phyloP scores from a whole-genome alignment of 192 early-diverging fungal species.

The Coemansia sp. region DNA sequence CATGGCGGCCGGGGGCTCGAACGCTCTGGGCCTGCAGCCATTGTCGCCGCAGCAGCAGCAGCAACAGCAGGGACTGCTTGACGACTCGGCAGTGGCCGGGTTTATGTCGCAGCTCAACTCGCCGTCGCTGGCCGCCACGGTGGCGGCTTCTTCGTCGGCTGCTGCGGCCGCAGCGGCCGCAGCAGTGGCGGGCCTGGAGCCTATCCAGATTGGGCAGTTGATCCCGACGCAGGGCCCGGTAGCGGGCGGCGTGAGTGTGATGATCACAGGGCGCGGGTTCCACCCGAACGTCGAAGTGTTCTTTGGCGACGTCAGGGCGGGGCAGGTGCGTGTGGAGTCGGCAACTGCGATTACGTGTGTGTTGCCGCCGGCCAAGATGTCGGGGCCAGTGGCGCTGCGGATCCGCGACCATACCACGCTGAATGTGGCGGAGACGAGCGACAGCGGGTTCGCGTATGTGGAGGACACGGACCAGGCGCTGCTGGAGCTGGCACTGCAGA shows the following conservation, averaged over 20 bases:
- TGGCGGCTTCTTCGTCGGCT: too few species aligned
- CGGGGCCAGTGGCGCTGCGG: conserved; percentile 59
- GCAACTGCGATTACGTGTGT: conserved; percentile 74
- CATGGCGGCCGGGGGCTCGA: not conserved
- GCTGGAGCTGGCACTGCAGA: conserved; percentile 83
- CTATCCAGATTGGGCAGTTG: conserved; percentile 58
- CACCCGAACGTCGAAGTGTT: conserved; percentile 65
- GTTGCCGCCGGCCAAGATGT: conserved; percentile 65
- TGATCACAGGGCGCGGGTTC: conserved; percentile 78
- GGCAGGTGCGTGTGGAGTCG: conserved; percentile 72
- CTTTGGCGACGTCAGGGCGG: conserved; percentile 73
- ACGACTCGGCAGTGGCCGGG: conserved; percentile 1
- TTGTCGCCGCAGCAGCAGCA: not conserved
- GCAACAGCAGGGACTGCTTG: not conserved
- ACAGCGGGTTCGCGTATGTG: conserved; percentile 45
- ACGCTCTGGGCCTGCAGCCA: conserved; percentile 1
- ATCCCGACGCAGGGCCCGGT: conserved; percentile 81
- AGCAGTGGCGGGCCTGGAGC: too few species aligned
- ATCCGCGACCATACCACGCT: conserved; percentile 31
- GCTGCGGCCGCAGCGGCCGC: too few species aligned
- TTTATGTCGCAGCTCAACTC: conserved; percentile 7
- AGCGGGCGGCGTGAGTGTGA: conserved; percentile 79
- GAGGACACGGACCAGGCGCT: conserved; percentile 82
- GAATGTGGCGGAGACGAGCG: conserved; percentile 25
- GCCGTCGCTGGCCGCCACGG: not conserved